A percentile compares a stretch with the other conserved stretches of the same genome.
Evolutionary conservation across 2,329 filamentous ascomycete genomes (phyloP).

Genomic region (Zymoseptoria tritici): DNA sequence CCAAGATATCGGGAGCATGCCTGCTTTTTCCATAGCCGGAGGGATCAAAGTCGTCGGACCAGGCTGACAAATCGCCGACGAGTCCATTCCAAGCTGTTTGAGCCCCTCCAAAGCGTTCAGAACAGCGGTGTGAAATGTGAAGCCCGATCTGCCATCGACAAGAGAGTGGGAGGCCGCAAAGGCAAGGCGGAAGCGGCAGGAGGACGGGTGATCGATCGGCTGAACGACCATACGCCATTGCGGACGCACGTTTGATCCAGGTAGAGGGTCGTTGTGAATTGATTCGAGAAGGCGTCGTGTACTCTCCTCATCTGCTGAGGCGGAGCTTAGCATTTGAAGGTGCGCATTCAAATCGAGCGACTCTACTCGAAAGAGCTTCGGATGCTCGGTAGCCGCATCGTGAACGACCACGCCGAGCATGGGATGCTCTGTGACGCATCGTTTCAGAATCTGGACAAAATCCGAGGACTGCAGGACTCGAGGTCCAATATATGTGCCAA

Average conservation of each 20-base stretch:
- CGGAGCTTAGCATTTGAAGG: slow-evolving; percentile 26
- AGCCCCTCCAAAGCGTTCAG: slow-evolving; percentile 20
- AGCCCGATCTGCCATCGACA: slow-evolving; percentile 39
- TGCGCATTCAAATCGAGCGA: slow-evolving; percentile 35
- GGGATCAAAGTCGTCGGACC: slow-evolving; percentile 20
- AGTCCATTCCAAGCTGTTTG: background rate
- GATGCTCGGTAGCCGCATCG: slow-evolving; percentile 32
- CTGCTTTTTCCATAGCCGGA: slow-evolving; percentile 34
- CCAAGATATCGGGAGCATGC: slow-evolving; percentile 39
- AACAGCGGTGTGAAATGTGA: slow-evolving; percentile 38
- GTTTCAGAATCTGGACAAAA: slow-evolving; percentile 29
- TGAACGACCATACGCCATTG: slow-evolving; percentile 40
- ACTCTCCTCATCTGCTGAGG: background rate
- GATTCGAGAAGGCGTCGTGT: slow-evolving; percentile 16
- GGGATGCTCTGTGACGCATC: slow-evolving; percentile 35
- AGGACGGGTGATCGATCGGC: slow-evolving; percentile 9
- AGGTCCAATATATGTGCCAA: slow-evolving; percentile 27
- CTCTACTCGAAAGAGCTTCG: slow-evolving; percentile 28
- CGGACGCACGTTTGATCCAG: slow-evolving; percentile 24
- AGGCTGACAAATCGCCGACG: slow-evolving; percentile 8
- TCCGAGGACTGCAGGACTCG: slow-evolving; percentile 14
- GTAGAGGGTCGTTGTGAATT: slow-evolving; percentile 31
- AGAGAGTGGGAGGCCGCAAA: slow-evolving; percentile 40
- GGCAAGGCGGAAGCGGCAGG: slow-evolving; percentile 19
- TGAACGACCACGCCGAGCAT: slow-evolving; percentile 33